Evolutionary conservation across 1,284 basidiomycete genomes (phyloP).

Genomic region (Schizopora paradoxa): DNA sequence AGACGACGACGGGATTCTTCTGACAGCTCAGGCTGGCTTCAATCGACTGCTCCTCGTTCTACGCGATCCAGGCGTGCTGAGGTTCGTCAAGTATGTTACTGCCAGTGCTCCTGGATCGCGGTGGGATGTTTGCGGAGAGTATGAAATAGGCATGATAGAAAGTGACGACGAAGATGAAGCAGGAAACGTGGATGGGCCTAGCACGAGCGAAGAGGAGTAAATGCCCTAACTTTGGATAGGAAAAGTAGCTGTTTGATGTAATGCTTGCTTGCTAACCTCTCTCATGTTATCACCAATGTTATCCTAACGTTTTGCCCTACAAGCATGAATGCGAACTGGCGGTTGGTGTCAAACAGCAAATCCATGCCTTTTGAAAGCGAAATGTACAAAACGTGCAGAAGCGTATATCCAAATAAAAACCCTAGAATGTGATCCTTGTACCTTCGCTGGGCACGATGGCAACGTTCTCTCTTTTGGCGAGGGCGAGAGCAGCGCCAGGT

Average conservation of each 20-base stretch:
- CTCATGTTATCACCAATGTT: no score
- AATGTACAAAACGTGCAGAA: no score
- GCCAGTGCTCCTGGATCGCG: slow-evolving; percentile 80
- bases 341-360: no score
- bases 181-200: no score
- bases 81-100: slow-evolving; percentile 91
- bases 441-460: slow-evolving; percentile 79
- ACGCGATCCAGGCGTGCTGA: slow-evolving; percentile 90
- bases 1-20: slow-evolving; percentile 79
- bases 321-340: no score
- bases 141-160: slow-evolving; percentile 57
- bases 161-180: slow-evolving; percentile 26
- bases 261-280: no score
- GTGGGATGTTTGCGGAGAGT: slow-evolving; percentile 89
- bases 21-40: slow-evolving; percentile 88
- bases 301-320: no score
- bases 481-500: slow-evolving; percentile 88
- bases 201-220: no score
- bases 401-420: no score
- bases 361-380: no score
- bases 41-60: slow-evolving; percentile 88
- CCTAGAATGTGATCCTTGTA: slow-evolving; percentile 82
- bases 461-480: slow-evolving; percentile 80
- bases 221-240: no score
- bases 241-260: no score